Percentiles rank a stretch among this genome's conserved stretches.
phyloP scores from a whole-genome alignment of 73 alveolate species.

The Stentor coeruleus region DNA sequence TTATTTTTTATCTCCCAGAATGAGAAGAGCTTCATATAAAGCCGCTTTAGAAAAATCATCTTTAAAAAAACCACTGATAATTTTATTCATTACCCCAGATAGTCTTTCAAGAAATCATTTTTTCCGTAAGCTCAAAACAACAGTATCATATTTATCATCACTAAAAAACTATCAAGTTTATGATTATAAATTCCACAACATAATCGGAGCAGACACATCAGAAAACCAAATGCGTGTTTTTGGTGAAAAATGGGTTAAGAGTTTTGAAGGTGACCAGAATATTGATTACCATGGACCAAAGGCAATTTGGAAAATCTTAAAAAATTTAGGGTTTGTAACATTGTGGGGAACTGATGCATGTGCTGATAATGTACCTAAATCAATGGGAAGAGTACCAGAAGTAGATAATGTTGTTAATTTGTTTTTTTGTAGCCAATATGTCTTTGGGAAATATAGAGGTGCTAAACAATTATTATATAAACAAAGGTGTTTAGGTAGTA shows the following conservation, averaged over 20 bases:
- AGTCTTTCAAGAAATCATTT: conserved; percentile 18
- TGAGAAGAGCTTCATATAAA: neutral
- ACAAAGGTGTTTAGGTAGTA: neutral
- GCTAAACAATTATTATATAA: neutral
- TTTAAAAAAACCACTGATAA: neutral
- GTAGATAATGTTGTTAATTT: neutral
- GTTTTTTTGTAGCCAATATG: neutral
- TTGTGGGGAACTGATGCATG: conserved; percentile 22
- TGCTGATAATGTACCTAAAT: neutral
- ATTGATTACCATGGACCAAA: neutral
- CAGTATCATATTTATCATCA: neutral
- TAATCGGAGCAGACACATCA: conserved; percentile 6
- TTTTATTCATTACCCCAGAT: neutral
- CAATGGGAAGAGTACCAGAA: conserved; percentile 7
- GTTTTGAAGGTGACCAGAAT: neutral
- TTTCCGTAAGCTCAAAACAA: neutral
- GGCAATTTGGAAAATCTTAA: neutral
- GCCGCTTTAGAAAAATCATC: neutral
- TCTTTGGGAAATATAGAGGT: neutral
- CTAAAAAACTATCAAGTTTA: neutral
- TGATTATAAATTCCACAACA: conserved; percentile 16
- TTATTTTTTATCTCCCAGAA: neutral
- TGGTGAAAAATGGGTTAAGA: conserved; percentile 15
- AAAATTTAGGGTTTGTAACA: neutral
- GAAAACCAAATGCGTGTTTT: conserved; percentile 2